A percentile compares a stretch with the other conserved stretches of the same genome.
phyloP scores from a whole-genome alignment of 495 filamentous ascomycete genomes.

The Aspergillus cavernicola region DNA sequence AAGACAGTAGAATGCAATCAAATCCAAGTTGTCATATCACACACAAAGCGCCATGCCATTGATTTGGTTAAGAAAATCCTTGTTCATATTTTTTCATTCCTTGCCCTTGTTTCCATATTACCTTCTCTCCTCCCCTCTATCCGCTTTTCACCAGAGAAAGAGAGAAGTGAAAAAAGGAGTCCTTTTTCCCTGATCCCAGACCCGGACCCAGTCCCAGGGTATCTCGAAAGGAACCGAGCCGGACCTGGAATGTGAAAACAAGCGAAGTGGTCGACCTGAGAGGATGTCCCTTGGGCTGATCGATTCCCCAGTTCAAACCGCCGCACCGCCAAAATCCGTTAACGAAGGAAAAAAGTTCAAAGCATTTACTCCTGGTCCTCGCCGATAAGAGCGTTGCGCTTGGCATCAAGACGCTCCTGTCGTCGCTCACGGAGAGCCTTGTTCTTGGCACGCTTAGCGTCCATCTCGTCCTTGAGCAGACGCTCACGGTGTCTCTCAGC shows the following conservation, averaged over 20 bases:
- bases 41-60: constrained; percentile 32
- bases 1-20: constrained; percentile 17
- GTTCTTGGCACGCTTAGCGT: constrained; percentile 98
- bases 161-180: constrained; percentile 14
- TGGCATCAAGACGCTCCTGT: constrained; percentile 78
- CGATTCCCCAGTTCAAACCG: constrained; percentile 34
- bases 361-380: constrained; percentile 64
- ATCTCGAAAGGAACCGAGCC: constrained; percentile 25
- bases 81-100: constrained; percentile 20
- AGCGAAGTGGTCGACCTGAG: constrained; percentile 18
- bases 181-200: constrained; percentile 14
- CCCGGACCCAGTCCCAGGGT: constrained; percentile 20
- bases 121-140: constrained; percentile 7
- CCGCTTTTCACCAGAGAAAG: constrained; percentile 13
- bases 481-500: constrained; percentile 96
- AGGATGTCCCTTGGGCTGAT: constrained; percentile 20
- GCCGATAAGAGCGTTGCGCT: constrained; percentile 78
- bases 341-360: constrained; percentile 25
- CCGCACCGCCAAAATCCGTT: constrained; percentile 41
- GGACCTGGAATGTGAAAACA: constrained; percentile 17
- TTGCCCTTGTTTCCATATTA: constrained; percentile 14
- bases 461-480: constrained; percentile 97
- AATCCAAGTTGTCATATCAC: constrained; percentile 21
- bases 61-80: constrained; percentile 21
- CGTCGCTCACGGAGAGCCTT: constrained; percentile 98